Evolutionary conservation across 2,329 filamentous ascomycete species (phyloP).

Genomic region (Chrysoporthe austroafricana): DNA sequence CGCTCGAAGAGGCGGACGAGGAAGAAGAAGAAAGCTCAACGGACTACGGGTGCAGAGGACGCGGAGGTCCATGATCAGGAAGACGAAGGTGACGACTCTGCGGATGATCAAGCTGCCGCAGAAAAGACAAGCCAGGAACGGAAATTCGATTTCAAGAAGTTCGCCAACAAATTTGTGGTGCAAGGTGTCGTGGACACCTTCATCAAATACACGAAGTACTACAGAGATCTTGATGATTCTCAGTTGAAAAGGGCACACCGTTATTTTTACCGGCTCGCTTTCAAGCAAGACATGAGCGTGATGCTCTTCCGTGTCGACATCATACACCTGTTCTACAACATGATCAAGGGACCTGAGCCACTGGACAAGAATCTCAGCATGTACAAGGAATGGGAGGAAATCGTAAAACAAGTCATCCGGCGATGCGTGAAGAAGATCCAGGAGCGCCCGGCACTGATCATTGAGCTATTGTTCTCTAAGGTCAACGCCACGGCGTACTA

Average conservation of each 20-base stretch:
- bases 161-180: constrained; percentile 77
- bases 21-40: constrained; percentile 67
- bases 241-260: constrained; percentile 92
- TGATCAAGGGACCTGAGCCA: constrained; percentile 86
- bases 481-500: constrained; percentile 81
- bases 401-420: constrained; percentile 81
- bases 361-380: constrained; percentile 68
- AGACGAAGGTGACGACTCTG: constrained; percentile 70
- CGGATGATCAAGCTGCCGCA: constrained; percentile 71
- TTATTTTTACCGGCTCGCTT: constrained; percentile 91
- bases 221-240: constrained; percentile 74
- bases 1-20: constrained; percentile 76
- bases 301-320: constrained; percentile 92
- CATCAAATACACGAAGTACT: constrained; percentile 76
- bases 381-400: constrained; percentile 89
- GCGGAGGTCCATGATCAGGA: constrained; percentile 52
- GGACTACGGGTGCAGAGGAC: constrained; percentile 38
- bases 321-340: constrained; percentile 81
- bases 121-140: constrained; percentile 77
- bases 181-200: constrained; percentile 91
- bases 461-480: constrained; percentile 96
- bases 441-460: constrained; percentile 80
- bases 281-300: constrained; percentile 90
- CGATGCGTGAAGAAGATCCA: constrained; percentile 83
- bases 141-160: constrained; percentile 91